Evolutionary conservation across 306 rosid genomes (phyloP).

Genomic region (Morella rubra): DNA sequence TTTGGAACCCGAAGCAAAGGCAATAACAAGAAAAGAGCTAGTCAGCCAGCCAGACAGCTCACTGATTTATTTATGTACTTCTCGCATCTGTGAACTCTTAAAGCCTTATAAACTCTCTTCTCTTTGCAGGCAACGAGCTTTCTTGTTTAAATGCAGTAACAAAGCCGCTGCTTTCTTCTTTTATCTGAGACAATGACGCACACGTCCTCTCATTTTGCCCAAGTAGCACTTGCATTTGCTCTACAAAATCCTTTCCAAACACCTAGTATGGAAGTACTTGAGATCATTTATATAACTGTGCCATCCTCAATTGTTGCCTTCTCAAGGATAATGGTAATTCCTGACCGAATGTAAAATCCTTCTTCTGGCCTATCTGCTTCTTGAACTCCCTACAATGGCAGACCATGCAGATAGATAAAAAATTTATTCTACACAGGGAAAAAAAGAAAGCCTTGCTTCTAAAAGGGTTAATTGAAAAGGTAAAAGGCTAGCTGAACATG

Average conservation of each 20-base stretch:
- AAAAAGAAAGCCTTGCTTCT: too few relatives aligned
- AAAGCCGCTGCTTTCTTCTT: constrained; percentile 26
- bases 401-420: constrained; percentile 11
- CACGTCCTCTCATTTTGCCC: constrained; percentile 9
- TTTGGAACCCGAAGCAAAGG: neutral
- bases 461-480: neutral
- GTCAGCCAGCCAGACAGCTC: constrained; percentile 10
- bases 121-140: constrained; percentile 29
- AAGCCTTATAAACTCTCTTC: constrained; percentile 16
- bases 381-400: constrained; percentile 55
- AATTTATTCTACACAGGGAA: neutral
- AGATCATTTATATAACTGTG: constrained; percentile 49
- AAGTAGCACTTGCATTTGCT: constrained; percentile 12
- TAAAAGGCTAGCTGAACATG: constrained; percentile 16
- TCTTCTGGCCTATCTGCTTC: constrained; percentile 82
- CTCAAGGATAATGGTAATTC: constrained; percentile 70
- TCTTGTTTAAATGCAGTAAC: constrained; percentile 30
- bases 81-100: constrained; percentile 24
- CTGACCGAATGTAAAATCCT: constrained; percentile 82
- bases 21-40: neutral
- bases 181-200: constrained; percentile 19
- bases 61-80: constrained; percentile 39
- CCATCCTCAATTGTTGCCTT: constrained; percentile 76
- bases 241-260: constrained; percentile 20
- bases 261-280: constrained; percentile 11